Base-by-base conservation (phyloP, 371 early-diverging fungal genomes). In the Phascolomyces articulosus region DNA sequence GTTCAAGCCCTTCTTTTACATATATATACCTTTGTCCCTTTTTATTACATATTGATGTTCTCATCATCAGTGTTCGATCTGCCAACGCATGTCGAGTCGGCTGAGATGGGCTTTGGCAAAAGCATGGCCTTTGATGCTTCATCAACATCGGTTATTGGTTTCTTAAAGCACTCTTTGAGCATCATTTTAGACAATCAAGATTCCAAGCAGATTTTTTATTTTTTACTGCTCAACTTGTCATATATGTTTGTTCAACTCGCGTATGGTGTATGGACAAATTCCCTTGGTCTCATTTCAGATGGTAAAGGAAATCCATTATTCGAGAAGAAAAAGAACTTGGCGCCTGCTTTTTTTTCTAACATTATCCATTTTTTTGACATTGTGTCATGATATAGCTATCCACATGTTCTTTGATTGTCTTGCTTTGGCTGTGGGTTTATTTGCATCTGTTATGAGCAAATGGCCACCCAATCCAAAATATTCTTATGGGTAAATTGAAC, bases 321-420 rank as follows among this genome's bases (percentile, higher is more conserved):
- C 9, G 11, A 34, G 34, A 34, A 34, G 2, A 2, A 11, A 34
- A 34, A n/a, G n/a, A n/a, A n/a, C n/a, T n/a, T n/a, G n/a, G n/a
- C n/a, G n/a, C n/a, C n/a, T n/a, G n/a, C n/a, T n/a, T n/a, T n/a
- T n/a, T n/a, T n/a, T n/a, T n/a, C n/a, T n/a, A n/a, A n/a, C n/a
- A n/a, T n/a, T n/a, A n/a, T n/a, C n/a, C n/a, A n/a, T n/a, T n/a
- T n/a, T n/a, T 41, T 28, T 48, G 58, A n/a, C 20, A 27, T 29
- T 40, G 27, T 16, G 34, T n/a, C n/a, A n/a, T n/a, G n/a, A n/a
- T n/a, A 16, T 71, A 87, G 94, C 96, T 21, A 94, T 97, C 53
- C 98, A 98, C 76, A 98, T 98, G 98, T 88, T 96, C 65, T 98
- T 98, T 78, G 98, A 98, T 71, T 96, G 95, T 64, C 79, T 95